These are phyloP conservation scores for Pyrenula massariospora DNA, from an alignment of 495 filamentous ascomycete species.

Conservation along the genomic window DNA sequence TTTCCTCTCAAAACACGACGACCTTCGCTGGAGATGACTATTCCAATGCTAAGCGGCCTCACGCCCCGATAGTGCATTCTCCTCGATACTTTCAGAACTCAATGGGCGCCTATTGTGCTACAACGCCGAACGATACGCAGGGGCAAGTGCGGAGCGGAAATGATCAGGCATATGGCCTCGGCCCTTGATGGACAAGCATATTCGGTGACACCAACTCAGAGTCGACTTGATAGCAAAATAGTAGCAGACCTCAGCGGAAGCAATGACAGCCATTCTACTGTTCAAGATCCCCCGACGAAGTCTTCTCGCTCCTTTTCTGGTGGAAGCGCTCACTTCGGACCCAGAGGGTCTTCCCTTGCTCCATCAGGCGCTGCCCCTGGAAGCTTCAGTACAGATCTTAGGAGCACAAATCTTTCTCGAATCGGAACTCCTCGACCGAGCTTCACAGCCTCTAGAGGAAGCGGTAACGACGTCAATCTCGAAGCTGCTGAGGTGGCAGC, in stretches of 20 bases:
- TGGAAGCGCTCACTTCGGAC: slow-evolving; percentile 46
- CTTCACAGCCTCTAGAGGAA: slow-evolving; percentile 38
- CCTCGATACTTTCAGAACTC: too few relatives aligned
- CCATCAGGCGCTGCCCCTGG: slow-evolving; percentile 62
- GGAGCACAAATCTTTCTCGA: slow-evolving; percentile 57
- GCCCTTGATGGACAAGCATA: not conserved
- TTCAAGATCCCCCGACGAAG: slow-evolving; percentile 23
- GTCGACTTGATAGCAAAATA: slow-evolving; percentile 37
- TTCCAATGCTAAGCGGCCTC: too few relatives aligned
- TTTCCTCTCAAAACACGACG: too few relatives aligned
- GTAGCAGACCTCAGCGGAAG: slow-evolving; percentile 38
- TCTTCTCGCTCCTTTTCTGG: slow-evolving; percentile 46
- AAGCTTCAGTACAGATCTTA: slow-evolving; percentile 86
- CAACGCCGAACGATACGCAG: not conserved
- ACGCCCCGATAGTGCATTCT: too few relatives aligned
- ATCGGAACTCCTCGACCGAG: slow-evolving; percentile 53
- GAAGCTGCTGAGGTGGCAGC: slow-evolving; percentile 26
- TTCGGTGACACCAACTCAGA: slow-evolving; percentile 62
- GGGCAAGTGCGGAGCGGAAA: not conserved
- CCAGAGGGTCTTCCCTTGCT: slow-evolving; percentile 52
- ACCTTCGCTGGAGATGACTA: too few relatives aligned
- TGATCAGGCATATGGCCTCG: not conserved
- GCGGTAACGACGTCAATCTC: slow-evolving; percentile 48
- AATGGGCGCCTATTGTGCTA: not conserved
- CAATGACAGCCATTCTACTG: slow-evolving; percentile 33